Percentiles rank a stretch among this genome's conserved stretches.
These are phyloP conservation scores for Diaporthe longicolla DNA, from an alignment of 2,329 filamentous ascomycete species.

Conservation along the genomic window DNA sequence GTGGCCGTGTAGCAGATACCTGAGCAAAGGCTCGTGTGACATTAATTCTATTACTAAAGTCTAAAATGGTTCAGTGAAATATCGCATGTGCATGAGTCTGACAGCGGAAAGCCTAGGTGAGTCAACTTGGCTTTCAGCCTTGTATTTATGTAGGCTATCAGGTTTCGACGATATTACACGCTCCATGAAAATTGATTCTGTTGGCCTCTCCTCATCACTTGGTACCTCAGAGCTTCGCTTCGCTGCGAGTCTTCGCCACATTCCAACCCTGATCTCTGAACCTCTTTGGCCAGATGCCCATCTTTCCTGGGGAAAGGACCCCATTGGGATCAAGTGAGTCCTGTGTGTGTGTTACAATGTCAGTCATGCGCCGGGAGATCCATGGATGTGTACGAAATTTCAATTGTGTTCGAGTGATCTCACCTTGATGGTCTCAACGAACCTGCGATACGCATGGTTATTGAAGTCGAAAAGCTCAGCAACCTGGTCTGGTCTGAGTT, in stretches of 20 bases:
- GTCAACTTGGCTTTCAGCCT: background rate
- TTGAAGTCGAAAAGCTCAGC: constrained; percentile 57
- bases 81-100: too few relatives aligned
- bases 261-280: constrained; percentile 30
- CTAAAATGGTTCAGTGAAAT: too few relatives aligned
- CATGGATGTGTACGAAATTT: rapidly evolving
- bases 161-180: rapidly evolving
- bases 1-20: too few relatives aligned
- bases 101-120: too few relatives aligned
- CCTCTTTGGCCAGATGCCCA: constrained; percentile 52
- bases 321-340: constrained; percentile 56
- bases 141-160: background rate
- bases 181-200: too few relatives aligned
- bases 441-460: constrained; percentile 54
- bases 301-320: constrained; percentile 56
- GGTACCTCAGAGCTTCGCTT: background rate
- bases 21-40: too few relatives aligned
- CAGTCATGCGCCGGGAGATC: background rate
- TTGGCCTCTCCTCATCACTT: rapidly evolving
- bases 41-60: too few relatives aligned
- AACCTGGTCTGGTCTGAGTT: constrained; percentile 50
- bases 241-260: background rate
- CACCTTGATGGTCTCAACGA: constrained; percentile 56
- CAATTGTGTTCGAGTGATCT: constrained; percentile 6
- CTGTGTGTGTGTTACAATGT: constrained; percentile 41